Evolutionary conservation across 176 grass and related monocot genomes (phyloP).

Genomic region (Carex scoparia): DNA sequence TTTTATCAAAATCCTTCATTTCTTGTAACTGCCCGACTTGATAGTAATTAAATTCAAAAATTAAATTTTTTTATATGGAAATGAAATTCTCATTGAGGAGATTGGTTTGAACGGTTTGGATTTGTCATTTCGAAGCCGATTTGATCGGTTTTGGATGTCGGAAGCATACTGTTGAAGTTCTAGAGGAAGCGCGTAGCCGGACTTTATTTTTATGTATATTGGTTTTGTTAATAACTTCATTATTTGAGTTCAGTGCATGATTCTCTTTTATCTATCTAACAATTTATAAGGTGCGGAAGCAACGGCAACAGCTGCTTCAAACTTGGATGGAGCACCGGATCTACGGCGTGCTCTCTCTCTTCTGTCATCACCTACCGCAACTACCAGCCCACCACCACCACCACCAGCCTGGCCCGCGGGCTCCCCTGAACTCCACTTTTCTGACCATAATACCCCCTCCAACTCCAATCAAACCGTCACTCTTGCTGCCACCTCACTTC

Average conservation of each 20-base stretch:
- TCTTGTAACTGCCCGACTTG: too few relatives aligned
- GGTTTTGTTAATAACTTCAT: background rate
- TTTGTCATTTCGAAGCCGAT: too few relatives aligned
- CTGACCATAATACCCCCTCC: background rate
- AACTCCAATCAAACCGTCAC: constrained; percentile 6
- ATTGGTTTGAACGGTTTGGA: too few relatives aligned
- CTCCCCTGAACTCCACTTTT: constrained; percentile 24
- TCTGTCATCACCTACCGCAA: constrained; percentile 65
- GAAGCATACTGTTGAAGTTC: too few relatives aligned
- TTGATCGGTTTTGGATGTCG: too few relatives aligned
- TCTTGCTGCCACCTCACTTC: constrained; percentile 9
- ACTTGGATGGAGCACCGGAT: constrained; percentile 88
- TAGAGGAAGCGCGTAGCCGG: too few relatives aligned
- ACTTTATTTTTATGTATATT: background rate
- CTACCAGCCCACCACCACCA: constrained; percentile 1
- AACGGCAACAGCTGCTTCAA: constrained; percentile 46
- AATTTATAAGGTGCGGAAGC: constrained; percentile 37
- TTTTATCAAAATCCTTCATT: too few relatives aligned
- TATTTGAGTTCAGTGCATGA: background rate
- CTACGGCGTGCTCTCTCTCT: constrained; percentile 96
- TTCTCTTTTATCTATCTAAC: background rate
- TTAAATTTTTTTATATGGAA: too few relatives aligned
- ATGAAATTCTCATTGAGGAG: too few relatives aligned
- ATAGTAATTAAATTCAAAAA: too few relatives aligned
- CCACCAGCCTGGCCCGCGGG: constrained; percentile 2